A percentile compares a stretch with the other conserved stretches of the same genome.
Conservation (phyloP, 2,329 filamentous ascomycete species). For the Metarhizium robertsii region DNA sequence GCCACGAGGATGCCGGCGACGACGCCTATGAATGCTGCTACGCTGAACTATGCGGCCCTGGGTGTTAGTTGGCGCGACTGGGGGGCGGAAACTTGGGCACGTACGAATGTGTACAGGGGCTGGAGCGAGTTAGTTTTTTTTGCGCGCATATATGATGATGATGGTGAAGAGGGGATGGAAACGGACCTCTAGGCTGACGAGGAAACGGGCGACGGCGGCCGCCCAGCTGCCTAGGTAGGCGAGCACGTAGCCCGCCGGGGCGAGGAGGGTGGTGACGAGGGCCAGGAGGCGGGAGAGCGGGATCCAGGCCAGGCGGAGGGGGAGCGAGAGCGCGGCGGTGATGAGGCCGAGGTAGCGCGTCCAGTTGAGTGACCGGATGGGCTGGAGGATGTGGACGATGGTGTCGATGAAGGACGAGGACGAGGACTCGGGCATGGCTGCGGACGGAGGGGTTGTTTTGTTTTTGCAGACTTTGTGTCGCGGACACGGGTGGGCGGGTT, state of each 20-base stretch:
- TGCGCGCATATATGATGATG: background rate
- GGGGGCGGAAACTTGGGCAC: background rate
- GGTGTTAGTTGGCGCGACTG: background rate
- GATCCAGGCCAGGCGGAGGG: constrained; percentile 2
- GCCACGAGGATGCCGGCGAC: constrained; percentile 51
- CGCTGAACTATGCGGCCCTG: constrained; percentile 38
- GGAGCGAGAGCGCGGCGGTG: constrained; percentile 4
- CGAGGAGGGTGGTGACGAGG: background rate
- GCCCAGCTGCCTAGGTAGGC: constrained; percentile 4
- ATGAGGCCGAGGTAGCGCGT: constrained; percentile 14
- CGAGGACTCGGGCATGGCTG: constrained; percentile 9
- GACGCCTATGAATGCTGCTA: constrained; percentile 59
- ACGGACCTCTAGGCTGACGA: constrained; percentile 6
- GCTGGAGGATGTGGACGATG: constrained; percentile 15
- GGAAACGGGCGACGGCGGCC: background rate
- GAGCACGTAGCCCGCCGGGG: constrained; percentile 4
- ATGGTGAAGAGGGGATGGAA: background rate
- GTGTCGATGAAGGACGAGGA: constrained; percentile 15
- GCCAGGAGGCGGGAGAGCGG: constrained; percentile 1
- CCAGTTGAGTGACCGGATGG: constrained; percentile 20
- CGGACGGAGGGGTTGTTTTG: background rate
- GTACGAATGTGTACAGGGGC: background rate
- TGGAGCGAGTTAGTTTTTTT: background rate
- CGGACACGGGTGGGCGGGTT: background rate
- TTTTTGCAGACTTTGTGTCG: background rate